phyloP scores from a whole-genome alignment of 768 basidiomycete genomes.

The Podaxis sp. region DNA sequence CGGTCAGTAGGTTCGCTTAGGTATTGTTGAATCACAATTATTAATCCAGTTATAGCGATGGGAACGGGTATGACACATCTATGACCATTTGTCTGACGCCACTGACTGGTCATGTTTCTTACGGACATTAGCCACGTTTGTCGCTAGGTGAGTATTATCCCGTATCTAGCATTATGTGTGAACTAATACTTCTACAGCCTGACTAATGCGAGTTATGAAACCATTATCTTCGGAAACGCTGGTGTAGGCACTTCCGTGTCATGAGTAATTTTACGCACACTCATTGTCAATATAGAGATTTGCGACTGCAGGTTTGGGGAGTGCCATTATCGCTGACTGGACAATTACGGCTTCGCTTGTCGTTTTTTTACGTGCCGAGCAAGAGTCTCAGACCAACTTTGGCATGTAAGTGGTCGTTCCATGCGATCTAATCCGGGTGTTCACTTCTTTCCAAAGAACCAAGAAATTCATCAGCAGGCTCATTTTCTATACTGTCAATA shows the following conservation, averaged over 20 bases:
- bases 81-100: not conserved
- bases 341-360: not conserved
- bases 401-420: not conserved
- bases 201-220: not conserved
- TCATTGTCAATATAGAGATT: not conserved
- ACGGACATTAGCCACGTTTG: not conserved
- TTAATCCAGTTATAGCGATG: not conserved
- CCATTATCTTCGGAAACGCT: not conserved
- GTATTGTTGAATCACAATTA: not conserved
- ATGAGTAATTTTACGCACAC: not conserved
- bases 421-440: not conserved
- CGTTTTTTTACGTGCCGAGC: not conserved
- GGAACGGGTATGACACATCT: not conserved
- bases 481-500: slow-evolving; percentile 1
- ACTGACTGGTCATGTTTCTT: not conserved
- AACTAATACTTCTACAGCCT: not conserved
- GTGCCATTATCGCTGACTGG: slow-evolving; percentile 3
- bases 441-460: not conserved
- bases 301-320: not conserved
- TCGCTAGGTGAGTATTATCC: not conserved
- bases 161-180: not conserved
- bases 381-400: not conserved
- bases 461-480: slow-evolving; percentile 1
- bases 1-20: not conserved
- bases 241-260: not conserved